Base-by-base conservation (phyloP, 495 filamentous ascomycete genomes). In the Podospora pseudocomata region DNA sequence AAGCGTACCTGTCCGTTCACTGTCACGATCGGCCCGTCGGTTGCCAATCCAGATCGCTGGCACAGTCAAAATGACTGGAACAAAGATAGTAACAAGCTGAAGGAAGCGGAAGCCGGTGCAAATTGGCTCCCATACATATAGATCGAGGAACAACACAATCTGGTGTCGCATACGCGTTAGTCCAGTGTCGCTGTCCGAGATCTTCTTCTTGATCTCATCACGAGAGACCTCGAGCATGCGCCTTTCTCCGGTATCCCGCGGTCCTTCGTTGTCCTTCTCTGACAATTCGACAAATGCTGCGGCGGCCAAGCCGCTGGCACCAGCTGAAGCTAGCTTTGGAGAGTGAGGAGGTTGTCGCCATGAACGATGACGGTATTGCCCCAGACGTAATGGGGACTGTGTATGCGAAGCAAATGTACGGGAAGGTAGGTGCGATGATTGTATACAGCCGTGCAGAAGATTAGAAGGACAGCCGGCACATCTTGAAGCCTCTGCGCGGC, bases 81-180 rank as follows among this genome's bases (percentile, higher is more conserved):
- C 86, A 72, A 99, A 99, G 34, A 98, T 97, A 32, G 90, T 75
- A 20, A 92, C 86, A 18, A 99, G 81, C 74, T 96, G 90, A 57
- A 97, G 73, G 67, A 98, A 96, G 19, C 96, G 84, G 39, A 94
- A 78, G 0, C 93, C 93, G 0, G 93, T 99, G 63, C 91, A 92
- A 28, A 97, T 80, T 4, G 96, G 94, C 76, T 99, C 96, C 84
- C 83, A 88, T 55, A 97, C 78, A 75, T 91, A 94, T 2, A 81
- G 68, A 70, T 94, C 91, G 49, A 93, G 70, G 60, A 88, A 87
- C 11, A 92, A 76, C 23, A 87, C 81, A 19, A 90, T 68, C 19
- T 81, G 79, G 68, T 86, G 83, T 56, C 83, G 75, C 23, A 87
- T 59, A 58, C 85, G 84, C 16, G 77, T 77, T 9, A 90, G 73